Evolutionary conservation across 169 alveolate species (phyloP).

Genomic region (Pseudocohnilembus persalinus): DNA sequence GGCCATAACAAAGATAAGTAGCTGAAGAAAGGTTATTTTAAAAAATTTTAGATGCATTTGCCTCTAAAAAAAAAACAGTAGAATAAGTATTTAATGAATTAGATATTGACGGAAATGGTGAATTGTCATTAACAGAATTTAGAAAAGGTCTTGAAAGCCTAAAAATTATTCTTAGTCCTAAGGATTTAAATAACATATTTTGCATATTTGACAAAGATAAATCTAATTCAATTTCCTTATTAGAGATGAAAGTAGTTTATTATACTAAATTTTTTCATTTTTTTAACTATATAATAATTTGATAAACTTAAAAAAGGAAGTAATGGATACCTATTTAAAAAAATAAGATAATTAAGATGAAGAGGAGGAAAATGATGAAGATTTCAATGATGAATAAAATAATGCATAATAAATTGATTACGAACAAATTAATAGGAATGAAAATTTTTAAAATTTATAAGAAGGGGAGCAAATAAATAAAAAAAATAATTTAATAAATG

Average conservation of each 20-base stretch:
- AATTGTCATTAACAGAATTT: constrained; percentile 27
- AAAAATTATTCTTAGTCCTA: constrained; percentile 24
- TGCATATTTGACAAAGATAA: constrained; percentile 43
- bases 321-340: neutral
- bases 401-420: no score
- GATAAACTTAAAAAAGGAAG: neutral
- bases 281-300: no score
- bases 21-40: constrained; percentile 29
- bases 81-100: constrained; percentile 26
- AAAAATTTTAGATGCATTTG: constrained; percentile 28
- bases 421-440: neutral
- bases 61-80: constrained; percentile 8
- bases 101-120: constrained; percentile 41
- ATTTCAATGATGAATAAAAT: no score
- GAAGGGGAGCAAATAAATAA: neutral
- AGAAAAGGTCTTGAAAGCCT: constrained; percentile 30
- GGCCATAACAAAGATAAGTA: constrained; percentile 39
- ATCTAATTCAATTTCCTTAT: constrained; percentile 23
- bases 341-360: neutral
- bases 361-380: neutral
- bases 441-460: no score
- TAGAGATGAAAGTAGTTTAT: constrained; percentile 31
- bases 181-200: constrained; percentile 33
- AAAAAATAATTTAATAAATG: neutral
- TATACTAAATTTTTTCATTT: constrained; percentile 16